Evolutionary conservation across 2,329 filamentous ascomycete species (phyloP), one percentile per base, ranked within the genome.

Genomic region (Verticillium tricorpus): DNA sequence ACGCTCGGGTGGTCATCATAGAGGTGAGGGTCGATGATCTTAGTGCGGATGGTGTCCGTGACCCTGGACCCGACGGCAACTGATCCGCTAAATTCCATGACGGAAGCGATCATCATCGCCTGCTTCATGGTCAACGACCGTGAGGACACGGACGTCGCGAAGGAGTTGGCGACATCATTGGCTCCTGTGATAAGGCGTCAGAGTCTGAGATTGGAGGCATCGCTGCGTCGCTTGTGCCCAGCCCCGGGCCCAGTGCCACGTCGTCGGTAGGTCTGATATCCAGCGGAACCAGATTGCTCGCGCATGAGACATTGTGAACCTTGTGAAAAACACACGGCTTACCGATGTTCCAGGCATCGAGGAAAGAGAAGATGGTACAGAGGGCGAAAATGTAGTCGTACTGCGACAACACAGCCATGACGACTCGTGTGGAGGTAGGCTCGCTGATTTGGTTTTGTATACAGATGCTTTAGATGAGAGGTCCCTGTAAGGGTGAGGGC

Each of bases 331-430:
- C 45, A 52, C n/a, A 19, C 45, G 56, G 45, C 57, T 62, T 64
- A 78, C 84, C 84, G 65, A 85, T 86, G 70, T 86, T 86, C 80
- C 80, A 86, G 22, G 82, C 82, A 72, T 86, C 84, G 34, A 86
- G 78, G 60, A 84, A 78, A 32, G 84, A 81, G 71, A 86, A 85
- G 60, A 85, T 74, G 25, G 80, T 79, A 64, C 81, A 82, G 61
- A 86, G 78, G 67, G 77, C 82, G 70, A 86, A 85, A 62, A 86
- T 75, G 67, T 85, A 86, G 66, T 81, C 79, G 69, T 82, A 86
- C 60, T 84, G 74, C 63, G 76, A 71, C 62, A 85, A 68, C 12
- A 64, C 67, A 25, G 73, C 69, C 74, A 76, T 76, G 19, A 19
- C 45, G 8, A 14, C 45, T 22, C 12, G n/a, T 12, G 8, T 52